phyloP scores from a whole-genome alignment of 2,329 filamentous ascomycete species.

The Arachnomyces sp. region DNA sequence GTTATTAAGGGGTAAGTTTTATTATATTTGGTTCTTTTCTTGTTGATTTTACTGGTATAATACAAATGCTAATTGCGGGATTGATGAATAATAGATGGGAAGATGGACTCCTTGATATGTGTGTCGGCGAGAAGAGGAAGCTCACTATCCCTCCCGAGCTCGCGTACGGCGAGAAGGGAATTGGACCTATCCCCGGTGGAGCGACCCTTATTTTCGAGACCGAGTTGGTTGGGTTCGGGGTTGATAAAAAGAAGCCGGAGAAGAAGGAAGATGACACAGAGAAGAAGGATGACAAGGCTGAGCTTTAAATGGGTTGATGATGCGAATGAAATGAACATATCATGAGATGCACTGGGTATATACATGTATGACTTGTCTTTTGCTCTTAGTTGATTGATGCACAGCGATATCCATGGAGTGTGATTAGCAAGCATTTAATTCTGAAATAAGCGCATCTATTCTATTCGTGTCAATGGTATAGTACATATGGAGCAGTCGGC shows the following conservation, averaged over 20 bases:
- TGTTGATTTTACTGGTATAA: slow-evolving; percentile 6
- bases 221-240: slow-evolving; percentile 74
- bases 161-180: slow-evolving; percentile 67
- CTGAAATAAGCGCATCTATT: slow-evolving; percentile 11
- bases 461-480: slow-evolving; percentile 10
- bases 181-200: slow-evolving; percentile 76
- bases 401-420: no score
- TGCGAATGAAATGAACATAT: neutral
- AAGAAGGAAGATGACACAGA: neutral
- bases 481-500: neutral
- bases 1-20: slow-evolving; percentile 76
- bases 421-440: no score
- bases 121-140: slow-evolving; percentile 83
- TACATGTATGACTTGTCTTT: slow-evolving; percentile 1
- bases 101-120: slow-evolving; percentile 83
- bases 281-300: neutral
- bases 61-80: neutral
- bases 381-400: slow-evolving; percentile 1
- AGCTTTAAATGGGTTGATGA: neutral
- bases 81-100: slow-evolving; percentile 59
- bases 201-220: slow-evolving; percentile 88
- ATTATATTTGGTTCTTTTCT: slow-evolving; percentile 5
- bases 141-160: slow-evolving; percentile 81
- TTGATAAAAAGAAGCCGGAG: slow-evolving; percentile 34
- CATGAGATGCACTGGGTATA: slow-evolving; percentile 3